Conservation (phyloP, 305 asterid genomes). For the Fraxinus nigra region DNA sequence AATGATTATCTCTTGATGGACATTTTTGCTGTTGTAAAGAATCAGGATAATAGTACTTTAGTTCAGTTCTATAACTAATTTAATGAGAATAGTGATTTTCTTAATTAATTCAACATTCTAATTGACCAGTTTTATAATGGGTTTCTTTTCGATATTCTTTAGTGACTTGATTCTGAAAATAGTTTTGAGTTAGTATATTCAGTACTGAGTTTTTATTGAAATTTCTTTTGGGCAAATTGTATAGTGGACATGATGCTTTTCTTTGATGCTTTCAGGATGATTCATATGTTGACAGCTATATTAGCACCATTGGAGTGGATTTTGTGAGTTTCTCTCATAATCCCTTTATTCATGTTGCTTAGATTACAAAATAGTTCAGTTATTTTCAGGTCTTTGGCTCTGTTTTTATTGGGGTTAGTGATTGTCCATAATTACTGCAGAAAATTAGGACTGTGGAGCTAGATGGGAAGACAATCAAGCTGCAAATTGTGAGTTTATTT, state of each 20-base stretch:
- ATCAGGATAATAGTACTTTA: not conserved
- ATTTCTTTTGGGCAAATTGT: not conserved
- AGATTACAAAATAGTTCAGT: not conserved
- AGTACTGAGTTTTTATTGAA: not conserved
- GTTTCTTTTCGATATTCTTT: not conserved
- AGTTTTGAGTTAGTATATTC: not conserved
- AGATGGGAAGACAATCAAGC: conserved; percentile 88
- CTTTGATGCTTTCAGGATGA: conserved; percentile 68
- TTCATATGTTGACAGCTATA: conserved; percentile 92
- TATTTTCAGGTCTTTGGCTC: not conserved
- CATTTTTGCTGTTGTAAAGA: not conserved
- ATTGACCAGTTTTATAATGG: not conserved
- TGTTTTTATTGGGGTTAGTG: not conserved
- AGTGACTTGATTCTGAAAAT: not conserved
- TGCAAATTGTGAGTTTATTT: conserved; percentile 74
- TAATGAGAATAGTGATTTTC: not conserved
- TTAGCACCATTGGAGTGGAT: conserved; percentile 95
- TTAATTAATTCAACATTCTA: not conserved
- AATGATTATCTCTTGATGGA: not conserved
- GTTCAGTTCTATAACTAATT: not conserved
- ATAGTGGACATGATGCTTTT: not conserved
- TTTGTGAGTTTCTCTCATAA: conserved; percentile 48
- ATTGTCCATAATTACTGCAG: conserved; percentile 37
- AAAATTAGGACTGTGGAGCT: conserved; percentile 90
- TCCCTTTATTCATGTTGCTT: not conserved